Evolutionary conservation across 148 eudicot species (phyloP).

Genomic region (Vaccinium vitisidaea): DNA sequence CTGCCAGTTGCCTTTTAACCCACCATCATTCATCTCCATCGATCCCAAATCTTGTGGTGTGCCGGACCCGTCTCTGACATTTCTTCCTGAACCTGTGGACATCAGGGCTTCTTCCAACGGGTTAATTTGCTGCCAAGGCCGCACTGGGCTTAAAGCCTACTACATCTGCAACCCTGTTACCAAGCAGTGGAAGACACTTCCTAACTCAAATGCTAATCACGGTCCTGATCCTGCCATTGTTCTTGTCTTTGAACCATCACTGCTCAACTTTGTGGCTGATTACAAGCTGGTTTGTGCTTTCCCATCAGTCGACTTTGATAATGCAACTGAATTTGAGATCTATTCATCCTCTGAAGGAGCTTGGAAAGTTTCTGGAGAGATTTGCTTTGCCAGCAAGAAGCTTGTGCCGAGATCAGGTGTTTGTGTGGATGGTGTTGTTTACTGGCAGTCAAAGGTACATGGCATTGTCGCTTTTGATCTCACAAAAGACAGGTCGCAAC

Average conservation of each 20-base stretch:
- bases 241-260: constrained; percentile 59
- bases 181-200: constrained; percentile 50
- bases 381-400: constrained; percentile 34
- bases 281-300: constrained; percentile 55
- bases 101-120: constrained; percentile 56
- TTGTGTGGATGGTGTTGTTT: constrained; percentile 44
- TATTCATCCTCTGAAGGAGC: constrained; percentile 48
- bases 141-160: constrained; percentile 36
- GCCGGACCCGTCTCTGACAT: constrained; percentile 48
- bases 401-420: constrained; percentile 28
- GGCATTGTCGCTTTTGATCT: constrained; percentile 43
- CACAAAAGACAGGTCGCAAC: constrained; percentile 36
- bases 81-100: constrained; percentile 50
- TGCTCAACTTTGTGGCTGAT: constrained; percentile 47
- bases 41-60: constrained; percentile 52
- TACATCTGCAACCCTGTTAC: constrained; percentile 67
- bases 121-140: constrained; percentile 57
- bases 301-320: constrained; percentile 43
- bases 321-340: constrained; percentile 60
- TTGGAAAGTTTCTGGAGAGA: constrained; percentile 51
- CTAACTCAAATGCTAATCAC: constrained; percentile 47
- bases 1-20: constrained; percentile 29
- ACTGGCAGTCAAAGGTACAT: constrained; percentile 33
- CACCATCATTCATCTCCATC: constrained; percentile 42
- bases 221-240: constrained; percentile 48